Conservation (phyloP, 75 land plant species). For the Cryptomeria japonica region DNA sequence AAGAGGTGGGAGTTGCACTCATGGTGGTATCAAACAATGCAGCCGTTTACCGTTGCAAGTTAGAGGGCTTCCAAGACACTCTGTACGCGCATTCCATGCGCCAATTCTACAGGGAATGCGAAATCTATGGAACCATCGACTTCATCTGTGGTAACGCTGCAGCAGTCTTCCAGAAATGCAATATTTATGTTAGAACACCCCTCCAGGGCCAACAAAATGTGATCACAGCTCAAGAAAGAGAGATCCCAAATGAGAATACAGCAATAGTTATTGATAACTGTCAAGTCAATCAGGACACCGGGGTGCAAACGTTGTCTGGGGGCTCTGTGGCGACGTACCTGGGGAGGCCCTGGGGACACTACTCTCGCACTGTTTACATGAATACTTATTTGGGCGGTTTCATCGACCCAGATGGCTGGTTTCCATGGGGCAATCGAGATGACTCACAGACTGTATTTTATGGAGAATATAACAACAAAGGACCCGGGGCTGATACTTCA, state of each 20-base stretch:
- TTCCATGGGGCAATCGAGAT: constrained; percentile 14
- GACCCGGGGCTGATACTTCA: too few species aligned
- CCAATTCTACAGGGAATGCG: constrained; percentile 38
- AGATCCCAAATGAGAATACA: constrained; percentile 32
- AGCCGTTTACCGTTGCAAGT: constrained; percentile 27
- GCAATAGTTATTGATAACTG: background rate
- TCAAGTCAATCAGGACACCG: background rate
- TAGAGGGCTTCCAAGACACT: constrained; percentile 43
- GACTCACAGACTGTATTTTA: too few species aligned
- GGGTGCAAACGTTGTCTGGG: too few species aligned
- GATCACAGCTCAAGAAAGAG: constrained; percentile 43
- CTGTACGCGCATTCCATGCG: constrained; percentile 31
- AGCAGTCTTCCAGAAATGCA: constrained; percentile 38
- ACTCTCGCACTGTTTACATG: background rate
- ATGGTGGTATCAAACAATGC: constrained; percentile 23
- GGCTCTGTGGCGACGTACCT: background rate
- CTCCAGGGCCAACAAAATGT: constrained; percentile 9
- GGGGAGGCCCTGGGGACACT: constrained; percentile 11
- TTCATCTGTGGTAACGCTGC: constrained; percentile 50
- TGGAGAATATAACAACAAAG: too few species aligned
- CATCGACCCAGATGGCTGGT: constrained; percentile 30
- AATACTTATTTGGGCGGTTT: constrained; percentile 4
- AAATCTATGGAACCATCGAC: constrained; percentile 38
- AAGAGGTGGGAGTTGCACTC: constrained; percentile 32
- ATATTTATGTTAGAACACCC: constrained; percentile 19